A percentile compares a stretch with the other conserved stretches of the same genome.
Conservation (phyloP, 2,329 filamentous ascomycete species). For the Ophiostoma sp. region DNA sequence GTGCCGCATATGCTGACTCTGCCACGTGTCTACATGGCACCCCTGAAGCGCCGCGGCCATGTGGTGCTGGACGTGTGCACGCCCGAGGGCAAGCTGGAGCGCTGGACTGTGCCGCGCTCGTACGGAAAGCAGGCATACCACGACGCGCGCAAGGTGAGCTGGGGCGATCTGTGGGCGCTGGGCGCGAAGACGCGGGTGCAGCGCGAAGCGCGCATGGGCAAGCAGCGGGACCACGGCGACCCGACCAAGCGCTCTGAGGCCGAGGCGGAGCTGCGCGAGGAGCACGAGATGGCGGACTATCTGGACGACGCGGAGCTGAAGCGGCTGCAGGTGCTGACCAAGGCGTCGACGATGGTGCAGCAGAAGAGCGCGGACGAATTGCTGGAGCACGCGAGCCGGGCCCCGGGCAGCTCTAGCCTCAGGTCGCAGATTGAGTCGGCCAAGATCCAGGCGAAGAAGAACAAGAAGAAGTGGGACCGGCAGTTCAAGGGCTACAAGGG, state of each 20-base stretch:
- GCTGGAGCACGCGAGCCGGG: slow-evolving; percentile 7
- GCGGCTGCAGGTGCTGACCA: neutral
- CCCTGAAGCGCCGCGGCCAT: slow-evolving; percentile 83
- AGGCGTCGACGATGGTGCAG: neutral
- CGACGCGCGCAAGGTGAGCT: slow-evolving; percentile 81
- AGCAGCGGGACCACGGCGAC: neutral
- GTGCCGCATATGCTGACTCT: slow-evolving; percentile 59
- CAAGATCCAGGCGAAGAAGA: slow-evolving; percentile 14
- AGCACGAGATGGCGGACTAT: neutral
- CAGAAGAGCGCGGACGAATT: slow-evolving; percentile 4
- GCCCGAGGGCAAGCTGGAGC: slow-evolving; percentile 74
- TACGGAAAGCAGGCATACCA: slow-evolving; percentile 79
- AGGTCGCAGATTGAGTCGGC: neutral
- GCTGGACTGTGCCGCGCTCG: slow-evolving; percentile 84
- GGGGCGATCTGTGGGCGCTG: slow-evolving; percentile 94
- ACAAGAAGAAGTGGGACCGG: slow-evolving; percentile 16
- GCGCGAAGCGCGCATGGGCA: slow-evolving; percentile 57
- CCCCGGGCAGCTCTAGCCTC: neutral
- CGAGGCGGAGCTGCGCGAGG: slow-evolving; percentile 1
- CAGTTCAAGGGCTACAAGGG: slow-evolving; percentile 14
- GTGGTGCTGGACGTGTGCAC: slow-evolving; percentile 90
- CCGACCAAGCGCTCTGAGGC: neutral
- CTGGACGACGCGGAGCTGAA: neutral
- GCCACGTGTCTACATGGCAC: slow-evolving; percentile 70
- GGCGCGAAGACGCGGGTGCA: slow-evolving; percentile 79